These are phyloP conservation scores for Suhomyces emberorum DNA, from an alignment of 805 yeast genomes.

Conservation along the genomic window DNA sequence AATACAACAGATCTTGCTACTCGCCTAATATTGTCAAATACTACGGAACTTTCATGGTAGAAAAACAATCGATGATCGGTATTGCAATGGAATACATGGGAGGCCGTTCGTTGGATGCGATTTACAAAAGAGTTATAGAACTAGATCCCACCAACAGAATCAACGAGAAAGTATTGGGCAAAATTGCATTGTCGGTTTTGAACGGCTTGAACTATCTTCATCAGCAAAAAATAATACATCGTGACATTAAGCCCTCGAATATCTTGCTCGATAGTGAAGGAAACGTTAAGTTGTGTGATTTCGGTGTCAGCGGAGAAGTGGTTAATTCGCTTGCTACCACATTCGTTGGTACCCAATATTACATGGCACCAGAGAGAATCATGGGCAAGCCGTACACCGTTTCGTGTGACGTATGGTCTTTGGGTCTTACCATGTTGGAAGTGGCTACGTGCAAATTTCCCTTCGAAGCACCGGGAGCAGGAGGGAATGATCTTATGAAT, in stretches of 20 bases:
- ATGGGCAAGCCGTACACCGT: conserved; percentile 95
- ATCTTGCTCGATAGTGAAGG: conserved; percentile 74
- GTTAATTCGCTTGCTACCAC: conserved; percentile 94
- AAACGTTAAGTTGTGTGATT: conserved; percentile 89
- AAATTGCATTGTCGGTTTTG: conserved; percentile 82
- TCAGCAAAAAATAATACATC: conserved; percentile 81
- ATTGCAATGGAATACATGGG: conserved; percentile 98
- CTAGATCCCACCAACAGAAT: conserved; percentile 73
- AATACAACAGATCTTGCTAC: conserved; percentile 77
- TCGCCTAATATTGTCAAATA: conserved; percentile 86
- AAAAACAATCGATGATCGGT: conserved; percentile 73
- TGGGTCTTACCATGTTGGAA: conserved; percentile 87
- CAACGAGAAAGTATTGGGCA: conserved; percentile 90
- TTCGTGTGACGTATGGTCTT: conserved; percentile 94
- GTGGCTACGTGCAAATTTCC: conserved; percentile 94
- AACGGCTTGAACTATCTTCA: conserved; percentile 85
- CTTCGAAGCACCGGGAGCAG: conserved; percentile 28
- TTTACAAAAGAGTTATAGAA: conserved; percentile 71
- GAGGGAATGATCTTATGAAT: conserved; percentile 22
- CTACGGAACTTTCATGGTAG: conserved; percentile 86
- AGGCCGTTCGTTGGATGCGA: conserved; percentile 85
- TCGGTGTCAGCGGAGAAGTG: conserved; percentile 97
- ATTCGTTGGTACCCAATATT: conserved; percentile 94
- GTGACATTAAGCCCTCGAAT: conserved; percentile 96
- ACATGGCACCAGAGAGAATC: conserved; percentile 98